Conservation (phyloP, 2,329 filamentous ascomycete species). For the Tothia fuscella region DNA sequence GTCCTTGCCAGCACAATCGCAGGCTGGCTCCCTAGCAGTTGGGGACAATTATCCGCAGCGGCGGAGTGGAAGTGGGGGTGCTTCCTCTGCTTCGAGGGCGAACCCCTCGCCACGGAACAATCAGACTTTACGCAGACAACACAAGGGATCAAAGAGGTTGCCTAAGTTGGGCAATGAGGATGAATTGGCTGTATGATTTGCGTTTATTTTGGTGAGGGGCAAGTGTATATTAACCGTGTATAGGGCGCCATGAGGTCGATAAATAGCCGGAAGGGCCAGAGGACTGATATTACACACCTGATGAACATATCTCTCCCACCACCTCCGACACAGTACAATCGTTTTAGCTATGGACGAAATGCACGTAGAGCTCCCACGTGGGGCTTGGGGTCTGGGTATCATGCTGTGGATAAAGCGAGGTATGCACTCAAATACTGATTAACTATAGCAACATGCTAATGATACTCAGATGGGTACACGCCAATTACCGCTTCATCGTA, state of each 20-base stretch:
- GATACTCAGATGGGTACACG: conserved; percentile 64
- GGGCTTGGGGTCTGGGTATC: conserved; percentile 80
- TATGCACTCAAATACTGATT: conserved; percentile 31
- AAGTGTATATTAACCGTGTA: neutral
- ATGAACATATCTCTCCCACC: conserved; percentile 82
- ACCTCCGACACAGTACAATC: conserved; percentile 51
- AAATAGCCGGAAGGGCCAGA: conserved; percentile 71
- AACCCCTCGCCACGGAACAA: conserved; percentile 53
- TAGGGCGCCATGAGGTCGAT: conserved; percentile 52
- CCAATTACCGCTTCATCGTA: conserved; percentile 95
- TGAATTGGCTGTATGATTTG: conserved; percentile 69
- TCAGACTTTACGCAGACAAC: conserved; percentile 67
- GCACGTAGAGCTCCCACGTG: conserved; percentile 61
- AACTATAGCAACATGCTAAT: neutral
- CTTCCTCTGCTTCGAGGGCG: conserved; percentile 25
- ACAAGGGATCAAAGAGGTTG: conserved; percentile 69
- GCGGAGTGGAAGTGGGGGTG: conserved; percentile 27
- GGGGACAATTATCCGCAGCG: conserved; percentile 27
- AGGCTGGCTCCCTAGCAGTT: conserved; percentile 30
- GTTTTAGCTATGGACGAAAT: conserved; percentile 40
- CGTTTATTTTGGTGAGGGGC: conserved; percentile 1
- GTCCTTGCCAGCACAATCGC: conserved; percentile 31
- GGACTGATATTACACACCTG: conserved; percentile 93
- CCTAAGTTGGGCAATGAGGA: conserved; percentile 63
- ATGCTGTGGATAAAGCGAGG: conserved; percentile 81